Percentiles rank a stretch among this genome's conserved stretches.
Conservation (phyloP, 2,329 filamentous ascomycete genomes). For the Alternaria arborescens region DNA sequence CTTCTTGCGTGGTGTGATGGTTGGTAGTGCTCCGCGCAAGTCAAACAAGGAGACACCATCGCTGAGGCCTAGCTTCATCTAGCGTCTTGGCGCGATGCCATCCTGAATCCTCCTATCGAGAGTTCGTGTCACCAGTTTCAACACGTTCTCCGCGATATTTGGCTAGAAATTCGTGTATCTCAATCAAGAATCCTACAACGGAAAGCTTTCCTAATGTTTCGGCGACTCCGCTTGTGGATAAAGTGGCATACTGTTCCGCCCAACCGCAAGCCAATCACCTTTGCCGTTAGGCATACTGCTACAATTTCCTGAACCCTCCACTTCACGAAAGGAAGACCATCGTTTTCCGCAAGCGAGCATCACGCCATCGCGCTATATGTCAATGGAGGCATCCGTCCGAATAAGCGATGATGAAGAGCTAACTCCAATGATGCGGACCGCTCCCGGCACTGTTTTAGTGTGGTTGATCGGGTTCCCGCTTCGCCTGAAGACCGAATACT, state of each 20-base stretch:
- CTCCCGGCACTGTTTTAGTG: constrained; percentile 7
- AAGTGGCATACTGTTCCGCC: neutral
- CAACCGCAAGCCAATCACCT: neutral
- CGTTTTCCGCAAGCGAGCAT: neutral
- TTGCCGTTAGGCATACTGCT: neutral
- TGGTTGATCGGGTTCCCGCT: neutral
- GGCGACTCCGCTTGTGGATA: neutral
- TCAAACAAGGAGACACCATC: neutral
- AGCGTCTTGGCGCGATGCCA: neutral
- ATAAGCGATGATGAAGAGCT: neutral
- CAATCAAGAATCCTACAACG: neutral
- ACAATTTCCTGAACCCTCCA: neutral
- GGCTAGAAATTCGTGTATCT: neutral
- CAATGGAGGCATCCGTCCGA: neutral
- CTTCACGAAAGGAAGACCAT: neutral
- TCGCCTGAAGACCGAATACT: neutral
- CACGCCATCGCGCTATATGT: neutral
- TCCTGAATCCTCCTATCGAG: neutral
- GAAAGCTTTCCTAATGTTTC: neutral
- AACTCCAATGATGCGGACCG: constrained; percentile 4
- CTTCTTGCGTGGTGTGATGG: neutral
- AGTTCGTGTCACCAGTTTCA: neutral
- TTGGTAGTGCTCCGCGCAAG: neutral
- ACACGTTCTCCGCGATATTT: neutral
- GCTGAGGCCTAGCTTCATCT: neutral